A percentile compares a stretch with the other conserved stretches of the same genome.
phyloP scores from a whole-genome alignment of 805 yeast genomes.

The Hagleromyces aurorensis region DNA sequence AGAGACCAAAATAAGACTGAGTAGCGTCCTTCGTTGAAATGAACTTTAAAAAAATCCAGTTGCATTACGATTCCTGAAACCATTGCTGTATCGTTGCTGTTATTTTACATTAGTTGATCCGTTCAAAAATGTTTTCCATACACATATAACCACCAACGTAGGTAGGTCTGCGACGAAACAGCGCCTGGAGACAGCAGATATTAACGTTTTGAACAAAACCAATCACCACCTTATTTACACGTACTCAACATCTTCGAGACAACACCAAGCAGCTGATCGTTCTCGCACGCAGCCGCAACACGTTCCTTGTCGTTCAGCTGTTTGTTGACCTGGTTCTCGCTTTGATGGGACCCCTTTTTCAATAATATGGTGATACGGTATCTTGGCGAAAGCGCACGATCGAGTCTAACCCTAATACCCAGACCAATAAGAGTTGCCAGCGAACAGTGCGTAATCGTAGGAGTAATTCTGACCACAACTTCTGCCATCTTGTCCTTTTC shows the following conservation, averaged over 20 bases:
- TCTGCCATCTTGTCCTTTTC: conserved; percentile 53
- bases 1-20: too few relatives aligned
- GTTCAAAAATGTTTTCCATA: too few relatives aligned
- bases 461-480: conserved; percentile 79
- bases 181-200: too few relatives aligned
- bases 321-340: conserved; percentile 91
- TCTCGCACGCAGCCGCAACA: conserved; percentile 97
- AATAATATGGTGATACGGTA: conserved; percentile 72
- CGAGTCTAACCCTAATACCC: conserved; percentile 87
- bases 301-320: conserved; percentile 96
- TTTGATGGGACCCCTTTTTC: conserved; percentile 91
- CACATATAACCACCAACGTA: too few relatives aligned
- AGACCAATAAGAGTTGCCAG: conserved; percentile 92
- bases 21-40: too few relatives aligned
- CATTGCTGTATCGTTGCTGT: too few relatives aligned
- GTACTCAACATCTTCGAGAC: conserved; percentile 86
- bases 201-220: too few relatives aligned
- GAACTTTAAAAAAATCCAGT: too few relatives aligned
- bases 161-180: too few relatives aligned
- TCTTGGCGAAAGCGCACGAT: conserved; percentile 78
- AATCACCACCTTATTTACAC: conserved; percentile 39
- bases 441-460: conserved; percentile 96
- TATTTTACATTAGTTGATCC: too few relatives aligned
- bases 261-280: conserved; percentile 84
- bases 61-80: too few relatives aligned